Base-by-base conservation (phyloP, 495 filamentous ascomycete species). In the Hypoxylon fuscum region DNA sequence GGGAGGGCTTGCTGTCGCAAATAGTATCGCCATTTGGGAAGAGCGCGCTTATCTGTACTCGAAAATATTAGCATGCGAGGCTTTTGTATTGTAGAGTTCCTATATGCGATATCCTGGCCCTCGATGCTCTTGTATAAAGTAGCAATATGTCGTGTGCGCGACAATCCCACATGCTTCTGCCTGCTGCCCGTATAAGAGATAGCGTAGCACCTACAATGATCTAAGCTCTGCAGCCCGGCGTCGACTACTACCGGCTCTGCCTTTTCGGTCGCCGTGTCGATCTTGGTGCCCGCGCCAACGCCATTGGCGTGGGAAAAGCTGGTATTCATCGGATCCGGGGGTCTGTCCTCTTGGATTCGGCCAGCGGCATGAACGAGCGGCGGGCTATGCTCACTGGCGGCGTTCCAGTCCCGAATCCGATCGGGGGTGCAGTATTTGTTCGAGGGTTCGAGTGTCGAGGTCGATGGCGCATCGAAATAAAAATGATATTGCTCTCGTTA, bases 1-100 rank as follows among this genome's bases (percentile, higher is more conserved):
- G 92, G 93, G 32, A 98, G 87, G 35, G 96, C 80, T 55, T 78
- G 78, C 64, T 96, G 88, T 68, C 95, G 90, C 38, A 94, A 79
- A 57, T 79, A 81, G 73, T 96, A 96, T 58, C 94, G 88, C 95
- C 95, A 98, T 85, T 79, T 74, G 37, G 95, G 92, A 18, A 98
- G 84, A 58, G 85, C 85, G 71, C 84, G 84, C 56, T 88, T 92
- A 77, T 98, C 93, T 97, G 64, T 50, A 52, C 44, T 31, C n/a
- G 12, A 63, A 23, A 15, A 31, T 27, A 62, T 61, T 31, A 58
- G 51, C 43, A 53, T 38, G 2, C 18, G 40, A 35, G 29, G 5
- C 8, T 37, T 50, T 44, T n/a, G 5, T 41, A 49, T 66, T 31
- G 45, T 10, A 22, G n/a, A 31, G 27, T 34, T 27, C 29, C n/a